Evolutionary conservation across 2,329 filamentous ascomycete species (phyloP).

Genomic region (Diplodia intermedia): DNA sequence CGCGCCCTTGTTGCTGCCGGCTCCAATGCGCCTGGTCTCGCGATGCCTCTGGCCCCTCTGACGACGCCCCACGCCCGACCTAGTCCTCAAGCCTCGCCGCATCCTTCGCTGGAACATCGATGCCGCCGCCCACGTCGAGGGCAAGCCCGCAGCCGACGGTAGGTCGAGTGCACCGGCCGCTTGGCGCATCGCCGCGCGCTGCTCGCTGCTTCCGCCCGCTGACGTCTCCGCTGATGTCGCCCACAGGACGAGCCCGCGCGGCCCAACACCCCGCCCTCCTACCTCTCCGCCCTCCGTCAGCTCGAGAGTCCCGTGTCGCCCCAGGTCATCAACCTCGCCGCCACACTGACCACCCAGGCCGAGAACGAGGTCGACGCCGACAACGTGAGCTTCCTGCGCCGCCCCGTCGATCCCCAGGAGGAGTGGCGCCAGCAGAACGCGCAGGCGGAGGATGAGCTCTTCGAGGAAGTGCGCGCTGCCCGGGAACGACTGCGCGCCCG

Average conservation of each 20-base stretch:
- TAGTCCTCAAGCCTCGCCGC: conserved; percentile 19
- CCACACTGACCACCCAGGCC: conserved; percentile 56
- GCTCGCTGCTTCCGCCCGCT: conserved; percentile 25
- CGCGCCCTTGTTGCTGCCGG: conserved; percentile 17
- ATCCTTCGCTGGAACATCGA: conserved; percentile 33
- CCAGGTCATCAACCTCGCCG: conserved; percentile 55
- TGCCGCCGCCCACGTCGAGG: conserved; percentile 48
- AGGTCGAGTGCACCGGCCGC: conserved; percentile 30
- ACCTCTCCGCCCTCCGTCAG: conserved; percentile 56
- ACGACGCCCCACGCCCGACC: conserved; percentile 21
- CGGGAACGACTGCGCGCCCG: conserved; percentile 35
- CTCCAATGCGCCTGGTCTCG: conserved; percentile 30
- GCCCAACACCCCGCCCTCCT: conserved; percentile 45
- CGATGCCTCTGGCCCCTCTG: conserved; percentile 32
- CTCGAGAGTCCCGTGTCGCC: conserved; percentile 56
- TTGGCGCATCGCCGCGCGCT: conserved; percentile 26
- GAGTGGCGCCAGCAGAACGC: conserved; percentile 44
- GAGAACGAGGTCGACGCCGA: conserved; percentile 56
- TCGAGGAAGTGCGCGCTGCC: conserved; percentile 32
- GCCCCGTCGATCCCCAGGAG: conserved; percentile 46
- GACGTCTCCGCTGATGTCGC: conserved; percentile 23
- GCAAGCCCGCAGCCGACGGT: conserved; percentile 37
- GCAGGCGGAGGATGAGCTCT: conserved; percentile 34
- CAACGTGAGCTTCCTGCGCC: conserved; percentile 60
- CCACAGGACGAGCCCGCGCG: conserved; percentile 30